phyloP scores from a whole-genome alignment of 2,329 filamentous ascomycete species.

The Xylaria polymorpha region DNA sequence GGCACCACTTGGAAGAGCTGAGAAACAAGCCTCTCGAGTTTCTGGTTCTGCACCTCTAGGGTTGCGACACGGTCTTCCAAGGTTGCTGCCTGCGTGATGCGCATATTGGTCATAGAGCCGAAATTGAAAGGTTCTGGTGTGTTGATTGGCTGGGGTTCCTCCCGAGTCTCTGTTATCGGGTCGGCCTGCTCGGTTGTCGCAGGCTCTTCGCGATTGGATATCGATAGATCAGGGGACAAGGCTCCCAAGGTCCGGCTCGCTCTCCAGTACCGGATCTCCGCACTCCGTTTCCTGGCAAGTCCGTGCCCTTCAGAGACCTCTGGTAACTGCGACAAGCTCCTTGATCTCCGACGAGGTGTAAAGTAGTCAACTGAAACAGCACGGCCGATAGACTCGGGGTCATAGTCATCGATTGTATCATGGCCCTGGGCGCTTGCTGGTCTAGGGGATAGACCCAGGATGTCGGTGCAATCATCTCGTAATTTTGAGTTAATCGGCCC shows the following conservation, averaged over 20 bases:
- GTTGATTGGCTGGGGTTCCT: constrained; percentile 49
- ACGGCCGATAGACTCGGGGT: constrained; percentile 68
- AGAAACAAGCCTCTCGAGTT: constrained; percentile 64
- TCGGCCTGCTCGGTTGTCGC: constrained; percentile 39
- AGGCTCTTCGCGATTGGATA: constrained; percentile 53
- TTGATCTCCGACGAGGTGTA: constrained; percentile 65
- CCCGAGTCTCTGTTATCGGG: constrained; percentile 48
- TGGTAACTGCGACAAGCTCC: constrained; percentile 68
- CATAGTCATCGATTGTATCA: constrained; percentile 55
- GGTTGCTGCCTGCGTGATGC: constrained; percentile 66
- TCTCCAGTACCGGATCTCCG: constrained; percentile 73
- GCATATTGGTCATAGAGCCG: constrained; percentile 63
- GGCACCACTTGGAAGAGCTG: constrained; percentile 62
- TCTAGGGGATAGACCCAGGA: constrained; percentile 68
- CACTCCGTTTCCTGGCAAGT: constrained; percentile 64
- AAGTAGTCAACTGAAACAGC: constrained; percentile 68
- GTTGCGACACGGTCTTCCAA: constrained; percentile 64
- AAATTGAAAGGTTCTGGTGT: constrained; percentile 67
- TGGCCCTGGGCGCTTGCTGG: constrained; percentile 70
- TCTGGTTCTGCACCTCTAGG: constrained; percentile 64
- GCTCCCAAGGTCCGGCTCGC: constrained; percentile 67
- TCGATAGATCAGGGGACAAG: constrained; percentile 64
- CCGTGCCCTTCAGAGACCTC: constrained; percentile 52
- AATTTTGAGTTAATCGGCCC: constrained; percentile 55
- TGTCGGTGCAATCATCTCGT: constrained; percentile 56